Evolutionary conservation across 371 early-diverging fungal genomes (phyloP).

Genomic region (Haplosporangium sp.): DNA sequence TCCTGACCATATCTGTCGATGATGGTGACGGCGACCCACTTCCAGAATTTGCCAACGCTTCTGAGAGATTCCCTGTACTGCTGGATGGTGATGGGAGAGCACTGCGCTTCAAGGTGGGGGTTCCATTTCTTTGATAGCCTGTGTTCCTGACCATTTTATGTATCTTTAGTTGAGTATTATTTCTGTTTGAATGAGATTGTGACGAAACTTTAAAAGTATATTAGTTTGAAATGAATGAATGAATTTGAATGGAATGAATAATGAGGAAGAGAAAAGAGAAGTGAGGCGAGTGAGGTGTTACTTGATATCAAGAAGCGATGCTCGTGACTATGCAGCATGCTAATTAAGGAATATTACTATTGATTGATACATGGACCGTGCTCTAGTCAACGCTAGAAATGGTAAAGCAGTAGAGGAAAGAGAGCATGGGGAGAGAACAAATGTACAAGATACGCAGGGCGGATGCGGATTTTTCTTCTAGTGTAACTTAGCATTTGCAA

Average conservation of each 20-base stretch:
- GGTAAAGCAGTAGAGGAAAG: background rate
- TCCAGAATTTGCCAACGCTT: background rate
- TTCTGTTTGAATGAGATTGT: background rate
- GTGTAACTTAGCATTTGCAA: background rate
- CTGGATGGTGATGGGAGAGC: constrained; percentile 12
- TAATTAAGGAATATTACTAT: background rate
- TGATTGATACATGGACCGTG: background rate
- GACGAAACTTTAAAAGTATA: background rate
- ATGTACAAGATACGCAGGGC: background rate
- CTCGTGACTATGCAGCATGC: background rate
- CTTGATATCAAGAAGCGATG: background rate
- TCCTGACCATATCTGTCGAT: constrained; percentile 46
- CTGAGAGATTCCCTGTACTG: constrained; percentile 8
- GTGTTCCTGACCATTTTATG: constrained; percentile 21
- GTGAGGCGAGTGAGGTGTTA: background rate
- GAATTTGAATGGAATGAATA: constrained; percentile 3
- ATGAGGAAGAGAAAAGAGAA: background rate
- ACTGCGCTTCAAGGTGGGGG: constrained; percentile 23
- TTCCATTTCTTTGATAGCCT: constrained; percentile 27
- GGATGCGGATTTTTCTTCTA: constrained; percentile 10
- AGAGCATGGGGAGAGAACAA: background rate
- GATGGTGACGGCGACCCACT: background rate
- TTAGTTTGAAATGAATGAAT: background rate
- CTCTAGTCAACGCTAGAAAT: background rate
- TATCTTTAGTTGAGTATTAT: background rate